A percentile compares a stretch with the other conserved stretches of the same genome.
Conservation (phyloP, 1,139 yeast species). For the Starmera stellimalicola region DNA sequence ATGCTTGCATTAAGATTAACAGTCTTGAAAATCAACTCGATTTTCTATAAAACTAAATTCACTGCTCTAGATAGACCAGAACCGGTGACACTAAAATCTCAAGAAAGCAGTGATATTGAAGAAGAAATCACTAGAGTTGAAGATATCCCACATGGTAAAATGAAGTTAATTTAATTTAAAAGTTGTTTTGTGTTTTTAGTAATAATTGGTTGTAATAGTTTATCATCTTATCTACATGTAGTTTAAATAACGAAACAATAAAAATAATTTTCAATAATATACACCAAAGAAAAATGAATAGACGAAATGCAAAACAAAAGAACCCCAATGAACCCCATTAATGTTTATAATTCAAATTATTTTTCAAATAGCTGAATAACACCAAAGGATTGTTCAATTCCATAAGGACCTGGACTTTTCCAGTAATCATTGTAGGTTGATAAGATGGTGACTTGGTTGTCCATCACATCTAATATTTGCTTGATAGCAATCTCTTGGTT, state of each 20-base stretch:
- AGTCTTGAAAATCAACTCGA: conserved; percentile 29
- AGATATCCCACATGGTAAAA: background rate
- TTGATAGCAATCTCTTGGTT: conserved; percentile 67
- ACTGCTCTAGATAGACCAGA: conserved; percentile 46
- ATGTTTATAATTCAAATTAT: background rate
- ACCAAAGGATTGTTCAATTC: conserved; percentile 84
- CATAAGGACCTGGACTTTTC: conserved; percentile 81
- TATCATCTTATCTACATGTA: background rate
- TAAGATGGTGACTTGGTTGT: conserved; percentile 56
- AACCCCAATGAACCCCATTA: background rate
- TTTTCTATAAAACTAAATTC: conserved; percentile 35
- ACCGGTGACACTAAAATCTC: background rate
- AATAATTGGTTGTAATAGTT: background rate
- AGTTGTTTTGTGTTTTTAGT: background rate
- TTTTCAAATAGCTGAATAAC: conserved; percentile 25
- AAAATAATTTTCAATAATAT: background rate
- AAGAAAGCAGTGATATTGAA: background rate
- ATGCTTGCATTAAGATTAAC: conserved; percentile 44
- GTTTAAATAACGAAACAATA: background rate
- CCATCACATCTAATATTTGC: conserved; percentile 43
- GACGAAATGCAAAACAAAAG: background rate
- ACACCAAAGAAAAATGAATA: background rate
- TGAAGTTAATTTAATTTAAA: background rate
- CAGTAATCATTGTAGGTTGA: conserved; percentile 75
- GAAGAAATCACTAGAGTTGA: background rate